Conservation (phyloP, 306 rosid genomes). For the Cucurbita maxima region DNA sequence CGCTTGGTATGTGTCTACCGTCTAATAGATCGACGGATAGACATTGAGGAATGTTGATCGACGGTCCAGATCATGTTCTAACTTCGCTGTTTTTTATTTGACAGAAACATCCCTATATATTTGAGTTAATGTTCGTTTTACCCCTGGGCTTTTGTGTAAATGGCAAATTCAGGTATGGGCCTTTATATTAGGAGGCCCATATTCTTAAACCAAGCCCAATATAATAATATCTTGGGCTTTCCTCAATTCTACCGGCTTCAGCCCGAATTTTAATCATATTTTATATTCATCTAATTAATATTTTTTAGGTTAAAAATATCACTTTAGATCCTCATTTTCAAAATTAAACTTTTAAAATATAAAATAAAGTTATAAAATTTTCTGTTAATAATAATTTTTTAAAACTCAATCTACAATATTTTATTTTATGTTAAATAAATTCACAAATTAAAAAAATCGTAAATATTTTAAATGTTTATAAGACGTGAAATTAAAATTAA, state of each 20-base stretch:
- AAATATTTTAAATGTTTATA: no score
- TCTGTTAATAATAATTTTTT: no score
- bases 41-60: constrained; percentile 9
- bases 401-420: no score
- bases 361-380: no score
- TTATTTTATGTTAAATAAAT: no score
- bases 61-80: constrained; percentile 5
- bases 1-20: constrained; percentile 21
- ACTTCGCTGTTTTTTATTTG: background rate
- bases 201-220: background rate
- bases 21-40: constrained; percentile 24
- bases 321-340: no score
- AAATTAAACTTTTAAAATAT: no score
- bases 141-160: background rate
- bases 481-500: no score
- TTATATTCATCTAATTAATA: no score
- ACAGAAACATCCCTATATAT: background rate
- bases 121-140: background rate
- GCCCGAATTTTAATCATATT: background rate
- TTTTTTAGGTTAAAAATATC: no score
- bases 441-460: no score
- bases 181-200: background rate
- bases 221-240: background rate
- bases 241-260: background rate
- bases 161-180: background rate